Evolutionary conservation across 2,329 filamentous ascomycete species (phyloP).

Genomic region (Diplodia corticola): DNA sequence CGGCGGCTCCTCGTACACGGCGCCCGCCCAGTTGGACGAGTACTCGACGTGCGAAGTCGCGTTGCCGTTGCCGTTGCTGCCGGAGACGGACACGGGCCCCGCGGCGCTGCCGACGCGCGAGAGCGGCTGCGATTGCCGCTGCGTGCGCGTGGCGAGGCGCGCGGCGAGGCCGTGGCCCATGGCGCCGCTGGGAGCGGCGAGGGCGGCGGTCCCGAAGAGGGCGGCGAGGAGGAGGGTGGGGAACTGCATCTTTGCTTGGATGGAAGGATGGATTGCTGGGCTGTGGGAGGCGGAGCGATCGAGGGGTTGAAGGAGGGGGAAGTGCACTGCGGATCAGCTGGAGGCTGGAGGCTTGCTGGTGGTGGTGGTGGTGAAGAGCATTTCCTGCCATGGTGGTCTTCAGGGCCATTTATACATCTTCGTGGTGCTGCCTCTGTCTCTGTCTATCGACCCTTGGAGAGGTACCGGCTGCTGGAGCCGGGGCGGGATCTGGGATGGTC

Average conservation of each 20-base stretch:
- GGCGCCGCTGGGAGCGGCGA: conserved; percentile 48
- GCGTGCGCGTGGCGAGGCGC: conserved; percentile 33
- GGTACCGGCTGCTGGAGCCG: neutral
- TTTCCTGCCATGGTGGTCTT: neutral
- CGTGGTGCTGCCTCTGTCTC: too few species aligned
- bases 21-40: conserved; percentile 59
- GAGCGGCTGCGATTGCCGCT: conserved; percentile 24
- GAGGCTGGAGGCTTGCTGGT: neutral
- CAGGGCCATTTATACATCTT: neutral
- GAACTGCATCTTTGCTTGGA: conserved; percentile 30
- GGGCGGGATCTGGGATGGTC: neutral
- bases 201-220: conserved; percentile 44
- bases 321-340: neutral
- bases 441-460: neutral
- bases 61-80: too few species aligned
- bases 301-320: too few species aligned
- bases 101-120: conserved; percentile 39
- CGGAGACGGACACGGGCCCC: conserved; percentile 34
- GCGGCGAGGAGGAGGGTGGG: conserved; percentile 40
- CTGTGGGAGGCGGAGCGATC: neutral
- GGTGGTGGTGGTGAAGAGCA: neutral
- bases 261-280: neutral
- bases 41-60: conserved; percentile 53
- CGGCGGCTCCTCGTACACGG: conserved; percentile 47
- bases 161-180: conserved; percentile 34